Conservation (phyloP, 2,329 filamentous ascomycete genomes). For the Penicillium sp. region DNA sequence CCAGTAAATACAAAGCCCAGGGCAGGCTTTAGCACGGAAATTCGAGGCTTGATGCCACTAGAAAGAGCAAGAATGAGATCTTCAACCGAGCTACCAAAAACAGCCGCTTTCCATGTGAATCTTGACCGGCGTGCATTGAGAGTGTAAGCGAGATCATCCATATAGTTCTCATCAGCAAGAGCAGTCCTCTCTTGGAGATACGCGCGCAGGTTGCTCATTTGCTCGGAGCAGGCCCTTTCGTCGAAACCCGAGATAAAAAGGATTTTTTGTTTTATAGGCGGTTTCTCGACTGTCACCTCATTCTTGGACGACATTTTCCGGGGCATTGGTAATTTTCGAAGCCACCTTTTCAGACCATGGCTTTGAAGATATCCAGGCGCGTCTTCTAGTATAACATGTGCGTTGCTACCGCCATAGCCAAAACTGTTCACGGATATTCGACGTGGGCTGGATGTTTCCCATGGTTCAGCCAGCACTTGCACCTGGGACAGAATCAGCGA, state of each 20-base stretch:
- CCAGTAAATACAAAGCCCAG: conserved; percentile 18
- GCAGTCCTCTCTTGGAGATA: conserved; percentile 7
- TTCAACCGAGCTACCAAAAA: conserved; percentile 4
- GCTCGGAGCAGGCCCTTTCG: conserved; percentile 13
- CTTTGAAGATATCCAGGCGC: background rate
- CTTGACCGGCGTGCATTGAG: conserved; percentile 18
- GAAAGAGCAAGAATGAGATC: background rate
- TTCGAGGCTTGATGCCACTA: conserved; percentile 1
- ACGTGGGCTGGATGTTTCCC: conserved; percentile 5
- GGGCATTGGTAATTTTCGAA: background rate
- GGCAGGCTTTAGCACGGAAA: background rate
- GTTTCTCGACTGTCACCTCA: too few species aligned
- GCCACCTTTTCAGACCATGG: background rate
- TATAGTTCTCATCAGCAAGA: conserved; percentile 4
- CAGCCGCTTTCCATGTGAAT: conserved; percentile 16
- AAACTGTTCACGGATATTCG: conserved; percentile 21
- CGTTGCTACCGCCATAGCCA: conserved; percentile 7
- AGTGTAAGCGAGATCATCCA: conserved; percentile 20
- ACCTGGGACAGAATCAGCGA: conserved; percentile 7
- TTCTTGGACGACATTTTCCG: background rate
- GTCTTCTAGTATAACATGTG: conserved; percentile 6
- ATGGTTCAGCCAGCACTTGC: conserved; percentile 5
- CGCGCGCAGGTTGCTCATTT: conserved; percentile 7
- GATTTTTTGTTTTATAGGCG: conserved; percentile 1
- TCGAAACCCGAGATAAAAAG: conserved; percentile 24